phyloP scores from a whole-genome alignment of 2,329 filamentous ascomycete species.

The Sphaerulina vaccinii region DNA sequence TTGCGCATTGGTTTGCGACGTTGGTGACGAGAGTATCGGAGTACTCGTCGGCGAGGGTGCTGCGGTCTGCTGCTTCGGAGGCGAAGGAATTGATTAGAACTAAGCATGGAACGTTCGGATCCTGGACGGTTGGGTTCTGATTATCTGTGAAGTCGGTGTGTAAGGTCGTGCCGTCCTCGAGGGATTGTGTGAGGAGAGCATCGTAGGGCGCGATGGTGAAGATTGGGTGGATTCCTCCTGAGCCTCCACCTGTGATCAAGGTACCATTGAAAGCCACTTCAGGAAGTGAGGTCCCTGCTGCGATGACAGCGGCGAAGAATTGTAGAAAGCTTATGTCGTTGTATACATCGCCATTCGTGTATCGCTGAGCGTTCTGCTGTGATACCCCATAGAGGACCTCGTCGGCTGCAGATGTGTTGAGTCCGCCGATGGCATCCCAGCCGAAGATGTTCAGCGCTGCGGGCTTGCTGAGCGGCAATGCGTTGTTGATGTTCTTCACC shows the following conservation, averaged over 20 bases:
- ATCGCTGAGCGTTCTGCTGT: conserved; percentile 20
- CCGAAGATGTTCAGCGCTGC: conserved; percentile 52
- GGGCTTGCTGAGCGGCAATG: conserved; percentile 53
- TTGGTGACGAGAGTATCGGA: conserved; percentile 33
- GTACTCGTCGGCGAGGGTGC: conserved; percentile 29
- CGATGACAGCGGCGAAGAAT: conserved; percentile 12
- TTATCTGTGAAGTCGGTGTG: conserved; percentile 27
- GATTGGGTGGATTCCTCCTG: conserved; percentile 29
- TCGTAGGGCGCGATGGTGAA: conserved; percentile 31
- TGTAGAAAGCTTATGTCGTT: conserved; percentile 16
- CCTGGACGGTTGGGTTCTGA: conserved; percentile 27
- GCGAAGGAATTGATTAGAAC: conserved; percentile 36
- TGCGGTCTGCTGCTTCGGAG: conserved; percentile 32
- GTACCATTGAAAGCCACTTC: conserved; percentile 33
- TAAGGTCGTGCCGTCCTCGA: conserved; percentile 28
- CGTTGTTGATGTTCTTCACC: conserved; percentile 58
- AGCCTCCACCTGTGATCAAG: conserved; percentile 33
- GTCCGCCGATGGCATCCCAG: conserved; percentile 30
- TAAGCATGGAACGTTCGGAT: conserved; percentile 31
- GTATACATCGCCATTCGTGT: conserved; percentile 17
- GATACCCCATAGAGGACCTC: conserved; percentile 14
- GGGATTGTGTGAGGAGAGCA: conserved; percentile 30
- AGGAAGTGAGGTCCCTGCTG: conserved; percentile 13
- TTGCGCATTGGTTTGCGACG: conserved; percentile 33
- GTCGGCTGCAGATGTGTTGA: conserved; percentile 17